Evolutionary conservation across 2,329 filamentous ascomycete species (phyloP).

Genomic region (Fusarium veterinarium): DNA sequence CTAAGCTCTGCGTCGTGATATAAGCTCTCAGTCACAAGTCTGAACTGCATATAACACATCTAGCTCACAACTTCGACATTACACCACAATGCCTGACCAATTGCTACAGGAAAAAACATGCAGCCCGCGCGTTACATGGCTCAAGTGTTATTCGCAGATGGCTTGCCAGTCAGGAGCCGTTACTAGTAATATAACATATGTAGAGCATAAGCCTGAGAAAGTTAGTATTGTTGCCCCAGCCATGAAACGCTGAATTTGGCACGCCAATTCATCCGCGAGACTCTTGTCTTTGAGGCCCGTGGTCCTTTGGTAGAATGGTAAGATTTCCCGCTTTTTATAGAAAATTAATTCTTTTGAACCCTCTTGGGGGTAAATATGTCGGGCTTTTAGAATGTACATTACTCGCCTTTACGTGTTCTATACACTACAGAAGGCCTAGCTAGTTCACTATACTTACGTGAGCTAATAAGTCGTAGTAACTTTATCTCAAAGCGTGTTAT

Average conservation of each 20-base stretch:
- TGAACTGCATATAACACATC: too few species aligned
- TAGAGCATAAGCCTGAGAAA: neutral
- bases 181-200: neutral
- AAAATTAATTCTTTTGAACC: neutral
- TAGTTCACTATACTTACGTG: neutral
- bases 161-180: fast-evolving
- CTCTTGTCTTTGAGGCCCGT: neutral
- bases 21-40: neutral
- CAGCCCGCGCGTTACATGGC: neutral
- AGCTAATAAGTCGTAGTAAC: fast-evolving
- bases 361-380: neutral
- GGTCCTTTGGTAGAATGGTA: neutral
- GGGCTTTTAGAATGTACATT: neutral
- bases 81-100: neutral
- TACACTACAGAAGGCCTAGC: too few species aligned
- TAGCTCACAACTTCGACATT: neutral
- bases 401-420: neutral
- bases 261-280: neutral
- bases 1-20: neutral
- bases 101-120: neutral
- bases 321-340: too few species aligned
- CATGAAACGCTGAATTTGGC: neutral
- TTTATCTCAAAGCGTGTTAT: neutral
- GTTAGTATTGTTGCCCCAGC: neutral
- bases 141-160: fast-evolving